Percentiles rank a stretch among this genome's conserved stretches.
Conservation (phyloP, 768 basidiomycete species). For the Russula sp. region DNA sequence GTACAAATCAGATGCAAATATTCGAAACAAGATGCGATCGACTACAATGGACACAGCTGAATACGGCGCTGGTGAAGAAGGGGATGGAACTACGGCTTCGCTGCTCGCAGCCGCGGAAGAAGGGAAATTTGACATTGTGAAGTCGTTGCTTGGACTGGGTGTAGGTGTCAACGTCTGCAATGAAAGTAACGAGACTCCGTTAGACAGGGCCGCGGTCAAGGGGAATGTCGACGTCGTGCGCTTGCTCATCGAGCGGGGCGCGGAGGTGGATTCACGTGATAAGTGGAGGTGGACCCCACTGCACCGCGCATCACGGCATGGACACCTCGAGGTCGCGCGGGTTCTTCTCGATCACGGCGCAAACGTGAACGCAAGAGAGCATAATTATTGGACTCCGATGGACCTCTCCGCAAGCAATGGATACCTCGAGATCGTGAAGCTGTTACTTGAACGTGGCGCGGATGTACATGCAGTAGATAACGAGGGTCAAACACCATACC, state of each 20-base stretch:
- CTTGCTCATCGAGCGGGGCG: conserved; percentile 4
- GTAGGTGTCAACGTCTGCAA: neutral
- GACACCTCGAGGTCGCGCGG: neutral
- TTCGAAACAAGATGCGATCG: neutral
- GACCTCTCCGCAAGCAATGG: neutral
- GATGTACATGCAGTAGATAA: neutral
- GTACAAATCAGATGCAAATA: neutral
- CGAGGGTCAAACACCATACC: neutral
- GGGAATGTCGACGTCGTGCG: neutral
- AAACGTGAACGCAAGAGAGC: neutral
- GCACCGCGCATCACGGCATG: neutral
- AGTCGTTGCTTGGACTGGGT: conserved; percentile 1
- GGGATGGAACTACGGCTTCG: neutral
- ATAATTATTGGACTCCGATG: neutral
- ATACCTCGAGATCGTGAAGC: neutral
- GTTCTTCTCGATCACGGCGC: conserved; percentile 4
- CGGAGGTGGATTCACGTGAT: conserved; percentile 7
- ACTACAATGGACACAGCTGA: neutral
- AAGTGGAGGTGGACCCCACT: neutral
- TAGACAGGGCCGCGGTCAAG: neutral
- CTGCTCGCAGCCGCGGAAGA: neutral
- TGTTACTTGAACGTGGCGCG: conserved; percentile 1
- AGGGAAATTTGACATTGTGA: neutral
- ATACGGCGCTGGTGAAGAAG: neutral
- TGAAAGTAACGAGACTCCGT: neutral